These are phyloP conservation scores for Themeda triandra DNA, from an alignment of 176 grass and related monocot species.

Conservation along the genomic window DNA sequence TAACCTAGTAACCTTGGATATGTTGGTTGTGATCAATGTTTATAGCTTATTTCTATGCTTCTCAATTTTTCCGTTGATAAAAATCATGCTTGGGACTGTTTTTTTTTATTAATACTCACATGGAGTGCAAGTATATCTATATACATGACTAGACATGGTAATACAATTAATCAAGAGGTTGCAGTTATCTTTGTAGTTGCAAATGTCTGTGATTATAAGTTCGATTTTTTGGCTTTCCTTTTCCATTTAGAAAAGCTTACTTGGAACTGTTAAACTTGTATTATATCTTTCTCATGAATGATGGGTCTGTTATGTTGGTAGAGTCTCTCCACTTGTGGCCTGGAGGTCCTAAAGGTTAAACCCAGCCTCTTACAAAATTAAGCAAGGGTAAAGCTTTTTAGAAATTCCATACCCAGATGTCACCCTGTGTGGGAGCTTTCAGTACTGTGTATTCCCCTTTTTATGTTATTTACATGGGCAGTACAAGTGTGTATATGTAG, in stretches of 20 bases:
- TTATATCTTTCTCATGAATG: background rate
- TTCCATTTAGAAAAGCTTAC: slow-evolving; percentile 7
- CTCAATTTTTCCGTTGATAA: background rate
- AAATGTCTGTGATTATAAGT: background rate
- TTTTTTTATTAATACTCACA: background rate
- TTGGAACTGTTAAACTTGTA: background rate
- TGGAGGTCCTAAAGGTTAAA: background rate
- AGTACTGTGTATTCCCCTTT: background rate
- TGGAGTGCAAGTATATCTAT: background rate
- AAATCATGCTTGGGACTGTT: background rate
- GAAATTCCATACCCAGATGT: background rate
- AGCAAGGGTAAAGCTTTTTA: background rate
- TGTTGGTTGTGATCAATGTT: background rate
- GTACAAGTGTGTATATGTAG: background rate
- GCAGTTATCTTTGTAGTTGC: background rate
- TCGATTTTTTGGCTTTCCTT: background rate
- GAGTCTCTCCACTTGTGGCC: background rate
- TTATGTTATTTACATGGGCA: background rate
- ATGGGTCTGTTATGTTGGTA: background rate
- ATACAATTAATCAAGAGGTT: background rate
- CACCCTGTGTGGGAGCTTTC: background rate
- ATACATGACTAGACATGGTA: background rate
- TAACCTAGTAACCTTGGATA: background rate
- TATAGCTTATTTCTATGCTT: background rate
- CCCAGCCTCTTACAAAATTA: background rate